Percentiles rank a stretch among this genome's conserved stretches.
These are phyloP conservation scores for Fusarium dlaminii DNA, from an alignment of 2,329 filamentous ascomycete species.

Conservation along the genomic window DNA sequence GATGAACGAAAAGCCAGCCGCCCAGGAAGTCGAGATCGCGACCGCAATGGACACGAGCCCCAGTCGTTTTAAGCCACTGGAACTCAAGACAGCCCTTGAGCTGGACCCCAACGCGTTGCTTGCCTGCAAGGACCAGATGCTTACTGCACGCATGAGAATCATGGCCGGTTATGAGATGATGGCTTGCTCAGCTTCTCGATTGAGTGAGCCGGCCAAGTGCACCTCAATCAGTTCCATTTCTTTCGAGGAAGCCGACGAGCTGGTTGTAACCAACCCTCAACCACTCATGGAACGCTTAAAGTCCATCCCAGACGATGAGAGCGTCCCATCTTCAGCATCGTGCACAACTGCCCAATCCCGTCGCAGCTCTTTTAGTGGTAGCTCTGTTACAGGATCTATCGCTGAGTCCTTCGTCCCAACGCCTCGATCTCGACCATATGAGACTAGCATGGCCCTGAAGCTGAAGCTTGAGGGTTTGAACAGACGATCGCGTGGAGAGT, in stretches of 20 bases:
- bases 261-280: background rate
- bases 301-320: background rate
- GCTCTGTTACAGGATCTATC: background rate
- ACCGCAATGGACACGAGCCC: fast-evolving
- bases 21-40: fast-evolving
- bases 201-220: fast-evolving
- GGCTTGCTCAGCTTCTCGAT: background rate
- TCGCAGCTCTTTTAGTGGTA: conserved; percentile 11
- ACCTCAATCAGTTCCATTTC: background rate
- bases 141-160: background rate
- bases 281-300: background rate
- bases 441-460: background rate
- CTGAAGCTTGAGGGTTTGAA: conserved; percentile 23
- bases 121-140: background rate
- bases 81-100: fast-evolving
- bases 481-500: background rate
- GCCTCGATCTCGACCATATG: background rate
- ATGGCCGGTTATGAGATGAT: background rate
- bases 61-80: fast-evolving
- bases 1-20: fast-evolving
- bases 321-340: background rate
- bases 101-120: background rate
- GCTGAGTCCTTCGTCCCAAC: background rate
- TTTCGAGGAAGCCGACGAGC: fast-evolving
- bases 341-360: background rate